phyloP scores from a whole-genome alignment of 306 rosid species.

The Prunus davidiana region DNA sequence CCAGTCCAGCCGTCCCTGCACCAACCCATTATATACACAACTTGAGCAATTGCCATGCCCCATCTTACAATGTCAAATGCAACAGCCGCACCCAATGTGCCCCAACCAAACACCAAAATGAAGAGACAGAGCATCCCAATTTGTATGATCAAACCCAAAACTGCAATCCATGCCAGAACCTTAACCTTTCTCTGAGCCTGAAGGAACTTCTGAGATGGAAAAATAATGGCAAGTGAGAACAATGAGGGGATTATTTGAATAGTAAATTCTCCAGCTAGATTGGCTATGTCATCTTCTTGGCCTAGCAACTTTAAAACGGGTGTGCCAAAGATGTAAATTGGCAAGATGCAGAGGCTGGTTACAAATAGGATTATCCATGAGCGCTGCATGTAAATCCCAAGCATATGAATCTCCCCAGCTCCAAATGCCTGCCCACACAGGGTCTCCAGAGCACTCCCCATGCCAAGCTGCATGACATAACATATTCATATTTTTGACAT shows the following conservation, averaged over 20 bases:
- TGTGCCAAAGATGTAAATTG: constrained; percentile 60
- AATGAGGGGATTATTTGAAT: constrained; percentile 56
- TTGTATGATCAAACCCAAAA: constrained; percentile 44
- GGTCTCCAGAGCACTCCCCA: constrained; percentile 88
- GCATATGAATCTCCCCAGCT: constrained; percentile 67
- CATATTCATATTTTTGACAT: not conserved
- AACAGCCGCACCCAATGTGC: constrained; percentile 61
- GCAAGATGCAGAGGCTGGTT: constrained; percentile 47
- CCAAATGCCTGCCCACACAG: constrained; percentile 85
- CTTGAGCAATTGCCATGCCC: constrained; percentile 53
- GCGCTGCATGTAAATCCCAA: constrained; percentile 81
- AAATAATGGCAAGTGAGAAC: constrained; percentile 54
- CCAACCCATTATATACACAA: constrained; percentile 62
- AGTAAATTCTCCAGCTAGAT: constrained; percentile 51
- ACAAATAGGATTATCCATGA: constrained; percentile 57
- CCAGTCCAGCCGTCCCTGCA: constrained; percentile 74
- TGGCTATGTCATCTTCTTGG: constrained; percentile 63
- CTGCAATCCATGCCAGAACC: constrained; percentile 59
- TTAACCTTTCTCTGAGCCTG: constrained; percentile 70
- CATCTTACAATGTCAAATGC: constrained; percentile 59
- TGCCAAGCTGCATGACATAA: constrained; percentile 40
- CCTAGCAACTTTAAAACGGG: constrained; percentile 61
- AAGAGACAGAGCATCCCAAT: constrained; percentile 54
- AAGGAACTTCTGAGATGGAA: constrained; percentile 76
- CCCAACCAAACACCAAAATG: constrained; percentile 40